Conservation (phyloP, 768 basidiomycete genomes). For the Rhodotorula graminis region DNA sequence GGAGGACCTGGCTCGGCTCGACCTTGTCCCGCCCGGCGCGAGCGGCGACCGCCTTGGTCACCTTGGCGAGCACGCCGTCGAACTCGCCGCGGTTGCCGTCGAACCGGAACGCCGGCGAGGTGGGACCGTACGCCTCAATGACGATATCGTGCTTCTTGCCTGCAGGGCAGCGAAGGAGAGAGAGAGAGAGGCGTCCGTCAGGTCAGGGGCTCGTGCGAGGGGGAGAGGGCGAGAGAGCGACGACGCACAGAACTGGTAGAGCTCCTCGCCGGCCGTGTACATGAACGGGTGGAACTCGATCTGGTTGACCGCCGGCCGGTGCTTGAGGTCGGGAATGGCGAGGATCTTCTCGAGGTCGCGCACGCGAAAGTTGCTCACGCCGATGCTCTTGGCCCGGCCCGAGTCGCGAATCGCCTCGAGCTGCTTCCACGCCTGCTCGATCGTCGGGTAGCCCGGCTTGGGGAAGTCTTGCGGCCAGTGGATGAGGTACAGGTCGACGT, state of each 20-base stretch:
- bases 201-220: neutral
- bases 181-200: neutral
- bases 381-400: constrained; percentile 51
- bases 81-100: constrained; percentile 1
- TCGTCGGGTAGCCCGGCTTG: constrained; percentile 17
- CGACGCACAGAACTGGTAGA: constrained; percentile 38
- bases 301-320: constrained; percentile 48
- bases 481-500: constrained; percentile 38
- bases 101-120: constrained; percentile 22
- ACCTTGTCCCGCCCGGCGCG: constrained; percentile 18
- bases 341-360: constrained; percentile 46
- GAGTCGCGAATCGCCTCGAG: constrained; percentile 58
- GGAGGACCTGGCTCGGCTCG: constrained; percentile 30
- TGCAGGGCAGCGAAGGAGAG: neutral
- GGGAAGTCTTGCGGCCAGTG: constrained; percentile 38
- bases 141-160: constrained; percentile 30
- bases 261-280: constrained; percentile 38
- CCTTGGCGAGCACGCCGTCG: constrained; percentile 9
- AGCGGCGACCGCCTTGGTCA: constrained; percentile 7
- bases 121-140: constrained; percentile 31
- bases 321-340: constrained; percentile 44
- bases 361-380: constrained; percentile 49
- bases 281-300: constrained; percentile 50
- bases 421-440: constrained; percentile 41
- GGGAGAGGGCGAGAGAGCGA: neutral